Conservation (phyloP, 177 flowering plant genomes). For the Telopea speciosissima region DNA sequence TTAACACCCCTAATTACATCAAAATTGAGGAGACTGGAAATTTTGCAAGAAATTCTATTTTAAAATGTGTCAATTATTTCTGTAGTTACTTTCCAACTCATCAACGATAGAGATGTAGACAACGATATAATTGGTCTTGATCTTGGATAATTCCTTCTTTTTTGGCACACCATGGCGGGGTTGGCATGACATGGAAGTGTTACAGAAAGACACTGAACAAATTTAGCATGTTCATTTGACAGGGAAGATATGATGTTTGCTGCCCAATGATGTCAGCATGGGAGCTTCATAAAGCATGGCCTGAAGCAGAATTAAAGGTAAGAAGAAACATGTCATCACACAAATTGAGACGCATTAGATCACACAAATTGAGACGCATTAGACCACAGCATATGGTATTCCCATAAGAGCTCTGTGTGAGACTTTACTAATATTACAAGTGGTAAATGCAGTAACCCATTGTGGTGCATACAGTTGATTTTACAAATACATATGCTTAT, state of each 20-base stretch:
- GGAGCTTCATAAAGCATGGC: conserved; percentile 99
- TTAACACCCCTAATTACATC: too few species aligned
- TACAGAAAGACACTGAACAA: conserved; percentile 2
- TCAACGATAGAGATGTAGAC: too few species aligned
- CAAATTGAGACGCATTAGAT: not conserved
- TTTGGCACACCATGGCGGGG: not conserved
- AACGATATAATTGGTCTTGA: too few species aligned
- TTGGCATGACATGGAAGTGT: not conserved
- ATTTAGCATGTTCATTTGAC: conserved; percentile 21
- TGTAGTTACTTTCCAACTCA: too few species aligned
- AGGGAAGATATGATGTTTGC: conserved; percentile 95
- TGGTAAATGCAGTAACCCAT: too few species aligned
- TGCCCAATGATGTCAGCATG: conserved; percentile 99
- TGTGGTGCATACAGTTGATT: too few species aligned
- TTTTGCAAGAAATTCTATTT: too few species aligned
- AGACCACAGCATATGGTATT: not conserved
- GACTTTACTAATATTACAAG: not conserved
- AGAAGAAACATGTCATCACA: conserved; percentile 4
- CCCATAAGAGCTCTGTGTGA: not conserved
- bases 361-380: not conserved
- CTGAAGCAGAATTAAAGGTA: conserved; percentile 91
- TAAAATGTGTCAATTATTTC: too few species aligned
- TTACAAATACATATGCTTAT: too few species aligned
- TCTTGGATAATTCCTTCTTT: too few species aligned
- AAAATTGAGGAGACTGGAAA: too few species aligned